Conservation (phyloP, 495 filamentous ascomycete genomes). For the Xylaria intraflava region DNA sequence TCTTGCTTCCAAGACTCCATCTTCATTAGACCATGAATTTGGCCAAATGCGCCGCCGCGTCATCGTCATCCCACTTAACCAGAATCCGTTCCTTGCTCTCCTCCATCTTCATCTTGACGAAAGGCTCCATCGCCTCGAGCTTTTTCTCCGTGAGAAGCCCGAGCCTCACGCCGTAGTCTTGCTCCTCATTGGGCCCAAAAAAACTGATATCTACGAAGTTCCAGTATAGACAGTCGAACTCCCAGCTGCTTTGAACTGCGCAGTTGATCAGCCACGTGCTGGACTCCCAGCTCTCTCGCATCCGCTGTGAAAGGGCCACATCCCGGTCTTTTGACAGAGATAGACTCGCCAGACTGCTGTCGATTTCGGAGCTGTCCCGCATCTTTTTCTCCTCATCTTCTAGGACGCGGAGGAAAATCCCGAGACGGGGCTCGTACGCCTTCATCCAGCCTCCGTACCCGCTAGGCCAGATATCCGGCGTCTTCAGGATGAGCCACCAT, state of each 20-base stretch:
- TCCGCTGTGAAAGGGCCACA: conserved; percentile 11
- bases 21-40: conserved; percentile 2
- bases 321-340: neutral
- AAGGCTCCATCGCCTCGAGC: conserved; percentile 18
- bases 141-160: conserved; percentile 18
- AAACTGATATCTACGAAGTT: conserved; percentile 18
- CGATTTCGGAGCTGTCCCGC: neutral
- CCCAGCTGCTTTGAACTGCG: conserved; percentile 27
- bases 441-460: conserved; percentile 25
- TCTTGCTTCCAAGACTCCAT: too few relatives aligned
- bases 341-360: neutral
- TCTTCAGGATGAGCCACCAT: conserved; percentile 39
- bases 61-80: conserved; percentile 14
- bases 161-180: conserved; percentile 15
- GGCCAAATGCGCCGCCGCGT: neutral
- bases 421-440: conserved; percentile 16
- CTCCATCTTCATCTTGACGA: conserved; percentile 24
- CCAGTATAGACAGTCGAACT: conserved; percentile 26
- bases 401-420: conserved; percentile 25
- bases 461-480: conserved; percentile 30
- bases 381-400: conserved; percentile 19
- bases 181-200: conserved; percentile 20
- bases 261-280: conserved; percentile 27
- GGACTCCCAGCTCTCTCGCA: conserved; percentile 28
- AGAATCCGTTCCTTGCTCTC: conserved; percentile 14